A percentile compares a stretch with the other conserved stretches of the same genome.
Evolutionary conservation across 192 early-diverging fungal genomes (phyloP).

Genomic region (Podila minutissima): DNA sequence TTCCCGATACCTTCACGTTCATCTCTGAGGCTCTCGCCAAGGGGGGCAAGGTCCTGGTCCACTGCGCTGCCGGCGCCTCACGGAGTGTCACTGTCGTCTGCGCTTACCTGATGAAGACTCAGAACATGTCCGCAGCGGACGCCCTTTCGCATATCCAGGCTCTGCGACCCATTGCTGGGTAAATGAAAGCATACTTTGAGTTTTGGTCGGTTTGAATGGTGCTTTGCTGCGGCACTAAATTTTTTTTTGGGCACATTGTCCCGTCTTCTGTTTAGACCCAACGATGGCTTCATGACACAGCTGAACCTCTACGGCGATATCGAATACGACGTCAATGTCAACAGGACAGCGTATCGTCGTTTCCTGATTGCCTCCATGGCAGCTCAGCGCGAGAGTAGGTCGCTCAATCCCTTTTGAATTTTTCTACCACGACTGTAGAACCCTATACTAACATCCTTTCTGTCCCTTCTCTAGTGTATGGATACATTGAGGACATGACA

Average conservation of each 20-base stretch:
- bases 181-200: neutral
- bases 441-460: neutral
- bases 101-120: slow-evolving; percentile 74
- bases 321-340: slow-evolving; percentile 63
- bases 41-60: slow-evolving; percentile 70
- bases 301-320: slow-evolving; percentile 69
- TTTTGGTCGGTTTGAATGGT: too few species aligned
- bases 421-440: neutral
- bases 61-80: slow-evolving; percentile 75
- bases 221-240: neutral
- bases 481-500: slow-evolving; percentile 65
- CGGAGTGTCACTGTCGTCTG: slow-evolving; percentile 71
- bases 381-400: slow-evolving; percentile 61
- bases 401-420: too few species aligned
- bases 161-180: slow-evolving; percentile 57
- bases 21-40: slow-evolving; percentile 57
- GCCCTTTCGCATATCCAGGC: slow-evolving; percentile 57
- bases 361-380: slow-evolving; percentile 72
- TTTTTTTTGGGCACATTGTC: neutral
- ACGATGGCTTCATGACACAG: slow-evolving; percentile 71
- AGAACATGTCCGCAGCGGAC: slow-evolving; percentile 53
- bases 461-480: slow-evolving; percentile 49
- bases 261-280: slow-evolving; percentile 48
- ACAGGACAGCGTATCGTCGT: slow-evolving; percentile 68
- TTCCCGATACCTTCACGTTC: slow-evolving; percentile 69